These are phyloP conservation scores for Helicostylum pulchrum DNA, from an alignment of 192 early-diverging fungal species.

Conservation along the genomic window DNA sequence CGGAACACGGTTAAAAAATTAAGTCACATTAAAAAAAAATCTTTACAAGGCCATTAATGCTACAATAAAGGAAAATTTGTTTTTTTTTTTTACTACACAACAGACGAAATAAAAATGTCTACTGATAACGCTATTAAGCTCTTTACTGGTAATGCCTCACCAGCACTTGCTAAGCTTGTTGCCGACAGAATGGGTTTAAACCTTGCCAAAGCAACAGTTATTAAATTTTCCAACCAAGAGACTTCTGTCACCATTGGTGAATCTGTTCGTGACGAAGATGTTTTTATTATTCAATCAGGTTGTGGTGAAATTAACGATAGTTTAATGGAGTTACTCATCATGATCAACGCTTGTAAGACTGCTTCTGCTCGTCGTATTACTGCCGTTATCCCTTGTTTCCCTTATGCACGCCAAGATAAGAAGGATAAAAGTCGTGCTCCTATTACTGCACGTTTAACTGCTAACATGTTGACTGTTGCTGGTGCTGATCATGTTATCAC, in stretches of 20 bases:
- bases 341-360: constrained; percentile 93
- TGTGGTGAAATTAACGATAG: constrained; percentile 82
- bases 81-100: neutral
- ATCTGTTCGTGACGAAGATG: constrained; percentile 94
- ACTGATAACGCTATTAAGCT: constrained; percentile 92
- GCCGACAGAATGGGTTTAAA: constrained; percentile 89
- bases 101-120: neutral
- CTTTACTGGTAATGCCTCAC: constrained; percentile 93
- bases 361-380: constrained; percentile 90
- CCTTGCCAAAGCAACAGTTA: constrained; percentile 85
- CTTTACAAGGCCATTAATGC: neutral
- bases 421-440: constrained; percentile 96
- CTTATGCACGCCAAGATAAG: constrained; percentile 96
- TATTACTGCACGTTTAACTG: constrained; percentile 93
- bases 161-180: constrained; percentile 84
- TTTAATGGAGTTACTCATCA: constrained; percentile 95
- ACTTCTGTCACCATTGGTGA: constrained; percentile 69
- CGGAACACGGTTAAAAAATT: no score
- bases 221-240: constrained; percentile 98
- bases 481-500: constrained; percentile 99
- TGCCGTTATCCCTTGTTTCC: constrained; percentile 95
- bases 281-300: constrained; percentile 94
- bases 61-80: neutral
- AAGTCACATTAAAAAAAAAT: no score
- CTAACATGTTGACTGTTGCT: constrained; percentile 89